Base-by-base conservation (phyloP, 1,284 basidiomycete species). In the Coniophora puteana region DNA sequence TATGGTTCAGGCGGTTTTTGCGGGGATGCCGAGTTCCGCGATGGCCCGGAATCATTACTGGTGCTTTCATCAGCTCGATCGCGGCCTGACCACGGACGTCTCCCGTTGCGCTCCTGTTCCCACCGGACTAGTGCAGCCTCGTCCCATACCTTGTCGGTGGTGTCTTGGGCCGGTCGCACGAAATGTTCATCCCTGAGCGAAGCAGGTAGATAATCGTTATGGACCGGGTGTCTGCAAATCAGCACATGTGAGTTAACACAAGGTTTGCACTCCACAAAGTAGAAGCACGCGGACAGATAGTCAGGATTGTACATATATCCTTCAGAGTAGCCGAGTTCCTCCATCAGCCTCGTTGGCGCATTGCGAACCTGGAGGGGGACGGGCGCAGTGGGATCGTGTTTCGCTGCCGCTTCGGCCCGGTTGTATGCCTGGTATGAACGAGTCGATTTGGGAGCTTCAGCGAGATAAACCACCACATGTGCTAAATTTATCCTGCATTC, bases 331-430 rank as follows among this genome's bases (percentile, higher is more conserved):
- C 86, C 89, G 1, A 94, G 70, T 14, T 84, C 74, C 54, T 84
- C 83, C 89, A 94, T 91, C 21, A 94, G 61, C 24, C 56, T 62
- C 5, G 92, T 94, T 3, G 92, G 91, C 2, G 91, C 91, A 58
- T 95, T 95, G n/a, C 93, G 75, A 48, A 94, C 74, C 42, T 79
- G 72, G 43, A 91, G 52, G 0, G 93, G 92, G 0, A 95, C 83
- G 0, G 82, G 75, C 28, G 77, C 62, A 0, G 72, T 68, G 31
- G 65, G 56, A 47, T 80, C 73, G 38, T 55, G 50, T 50, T 74
- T 74, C 4, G 82, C 83, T 3, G 78, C 76, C 26, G 63, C 74
- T 54, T 81, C 83, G 3, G 88, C 86, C 16, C 73, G 69, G n/a
- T 76, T 76, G 61, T 91, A 92, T 0, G 80, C 90, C 39, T 79